Evolutionary conservation across 2,329 filamentous ascomycete species (phyloP).

Genomic region (Nemania sp.): DNA sequence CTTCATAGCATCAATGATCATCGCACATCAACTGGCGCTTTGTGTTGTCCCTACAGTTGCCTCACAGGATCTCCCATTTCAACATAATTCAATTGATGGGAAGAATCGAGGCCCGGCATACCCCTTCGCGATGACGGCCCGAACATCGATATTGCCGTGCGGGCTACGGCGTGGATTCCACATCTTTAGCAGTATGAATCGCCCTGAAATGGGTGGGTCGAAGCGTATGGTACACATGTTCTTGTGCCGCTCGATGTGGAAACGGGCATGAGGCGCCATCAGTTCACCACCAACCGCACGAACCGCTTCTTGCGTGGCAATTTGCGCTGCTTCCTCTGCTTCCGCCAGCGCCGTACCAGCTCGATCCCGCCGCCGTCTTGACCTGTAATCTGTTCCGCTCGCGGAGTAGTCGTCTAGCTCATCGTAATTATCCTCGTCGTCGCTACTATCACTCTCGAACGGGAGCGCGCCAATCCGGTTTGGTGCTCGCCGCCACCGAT

Average conservation of each 20-base stretch:
- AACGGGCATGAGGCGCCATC: conserved; percentile 74
- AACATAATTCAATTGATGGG: conserved; percentile 67
- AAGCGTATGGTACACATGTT: conserved; percentile 87
- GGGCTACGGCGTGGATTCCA: conserved; percentile 76
- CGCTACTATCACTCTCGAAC: conserved; percentile 54
- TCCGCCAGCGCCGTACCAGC: conserved; percentile 43
- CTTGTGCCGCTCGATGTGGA: conserved; percentile 81
- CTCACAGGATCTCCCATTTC: conserved; percentile 23
- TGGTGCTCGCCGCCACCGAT: conserved; percentile 44
- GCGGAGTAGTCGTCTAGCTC: conserved; percentile 42
- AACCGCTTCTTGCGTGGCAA: conserved; percentile 60
- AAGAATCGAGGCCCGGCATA: conserved; percentile 87
- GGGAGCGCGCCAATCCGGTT: conserved; percentile 59
- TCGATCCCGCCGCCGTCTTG: conserved; percentile 33
- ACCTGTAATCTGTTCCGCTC: conserved; percentile 35
- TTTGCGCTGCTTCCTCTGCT: conserved; percentile 52
- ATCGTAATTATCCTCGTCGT: conserved; percentile 42
- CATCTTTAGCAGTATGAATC: conserved; percentile 86
- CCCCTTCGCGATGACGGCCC: conserved; percentile 80
- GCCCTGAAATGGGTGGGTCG: conserved; percentile 76
- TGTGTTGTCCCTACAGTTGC: too few species aligned
- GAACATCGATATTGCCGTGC: conserved; percentile 79
- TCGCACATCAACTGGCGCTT: too few species aligned
- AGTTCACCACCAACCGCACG: conserved; percentile 61
- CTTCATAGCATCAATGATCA: not conserved